These are phyloP conservation scores for Irpex lacteus DNA, from an alignment of 1,284 basidiomycete genomes.

Conservation along the genomic window DNA sequence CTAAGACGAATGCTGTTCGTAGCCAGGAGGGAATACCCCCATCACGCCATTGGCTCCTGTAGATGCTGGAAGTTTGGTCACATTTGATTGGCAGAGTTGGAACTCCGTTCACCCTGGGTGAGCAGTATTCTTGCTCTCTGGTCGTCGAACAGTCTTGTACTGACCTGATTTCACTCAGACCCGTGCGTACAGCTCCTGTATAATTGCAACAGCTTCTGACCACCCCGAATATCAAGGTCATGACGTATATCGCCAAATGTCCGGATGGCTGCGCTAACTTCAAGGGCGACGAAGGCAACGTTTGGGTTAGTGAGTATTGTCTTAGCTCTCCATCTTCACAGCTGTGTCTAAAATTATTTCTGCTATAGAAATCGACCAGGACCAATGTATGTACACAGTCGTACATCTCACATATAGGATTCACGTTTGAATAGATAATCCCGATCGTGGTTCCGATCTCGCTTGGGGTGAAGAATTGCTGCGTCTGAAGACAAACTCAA, in stretches of 20 bases:
- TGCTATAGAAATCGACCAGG: slow-evolving; percentile 19
- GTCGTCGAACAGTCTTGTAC: neutral
- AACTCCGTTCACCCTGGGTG: slow-evolving; percentile 18
- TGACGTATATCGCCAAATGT: slow-evolving; percentile 22
- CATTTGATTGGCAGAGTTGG: slow-evolving; percentile 20
- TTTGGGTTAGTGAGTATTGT: slow-evolving; percentile 20
- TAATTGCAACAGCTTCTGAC: too few relatives aligned
- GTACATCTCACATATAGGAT: neutral
- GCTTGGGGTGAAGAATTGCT: slow-evolving; percentile 19
- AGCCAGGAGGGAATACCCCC: slow-evolving; percentile 19
- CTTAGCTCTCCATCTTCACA: neutral
- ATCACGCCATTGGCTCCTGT: slow-evolving; percentile 13
- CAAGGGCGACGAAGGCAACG: slow-evolving; percentile 19
- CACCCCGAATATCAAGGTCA: slow-evolving; percentile 7
- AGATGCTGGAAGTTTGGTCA: slow-evolving; percentile 17
- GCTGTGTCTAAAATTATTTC: neutral
- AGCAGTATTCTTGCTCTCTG: neutral
- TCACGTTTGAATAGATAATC: slow-evolving; percentile 12
- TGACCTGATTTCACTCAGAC: neutral
- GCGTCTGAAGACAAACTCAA: slow-evolving; percentile 9
- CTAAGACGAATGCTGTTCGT: neutral
- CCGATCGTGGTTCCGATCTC: slow-evolving; percentile 9
- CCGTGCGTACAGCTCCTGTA: neutral
- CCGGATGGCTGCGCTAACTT: slow-evolving; percentile 19
- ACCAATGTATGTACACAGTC: slow-evolving; percentile 14